phyloP scores from a whole-genome alignment of 139 green algal species.

The Limnomonas spitsbergensis region DNA sequence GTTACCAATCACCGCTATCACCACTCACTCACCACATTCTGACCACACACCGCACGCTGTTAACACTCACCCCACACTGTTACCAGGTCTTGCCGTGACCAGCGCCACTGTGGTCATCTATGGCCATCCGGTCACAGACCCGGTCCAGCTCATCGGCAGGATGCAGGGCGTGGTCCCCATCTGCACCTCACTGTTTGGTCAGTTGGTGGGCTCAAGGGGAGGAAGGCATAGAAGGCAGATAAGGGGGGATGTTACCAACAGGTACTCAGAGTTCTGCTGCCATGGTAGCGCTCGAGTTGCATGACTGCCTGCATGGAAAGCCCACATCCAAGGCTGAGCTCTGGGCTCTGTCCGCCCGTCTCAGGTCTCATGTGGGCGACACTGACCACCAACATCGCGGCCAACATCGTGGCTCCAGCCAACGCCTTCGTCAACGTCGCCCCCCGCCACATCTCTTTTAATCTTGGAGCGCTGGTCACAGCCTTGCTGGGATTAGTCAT shows the following conservation, averaged over 20 bases:
- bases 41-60: no score
- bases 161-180: conserved; percentile 49
- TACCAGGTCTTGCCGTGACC: conserved; percentile 72
- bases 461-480: conserved; percentile 42
- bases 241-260: no score
- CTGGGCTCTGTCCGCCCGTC: no score
- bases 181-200: conserved; percentile 53
- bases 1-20: no score
- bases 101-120: conserved; percentile 73
- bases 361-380: conserved; percentile 52
- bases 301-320: no score
- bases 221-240: no score
- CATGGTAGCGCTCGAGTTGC: no score
- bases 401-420: conserved; percentile 77
- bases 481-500: conserved; percentile 46
- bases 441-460: conserved; percentile 51
- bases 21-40: no score
- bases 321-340: no score
- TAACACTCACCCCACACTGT: no score
- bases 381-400: conserved; percentile 82
- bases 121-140: conserved; percentile 68
- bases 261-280: no score
- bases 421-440: conserved; percentile 68
- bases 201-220: no score
- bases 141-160: conserved; percentile 58